Conservation (phyloP, 2,329 filamentous ascomycete genomes). For the Hirsutella minnesotensis region DNA sequence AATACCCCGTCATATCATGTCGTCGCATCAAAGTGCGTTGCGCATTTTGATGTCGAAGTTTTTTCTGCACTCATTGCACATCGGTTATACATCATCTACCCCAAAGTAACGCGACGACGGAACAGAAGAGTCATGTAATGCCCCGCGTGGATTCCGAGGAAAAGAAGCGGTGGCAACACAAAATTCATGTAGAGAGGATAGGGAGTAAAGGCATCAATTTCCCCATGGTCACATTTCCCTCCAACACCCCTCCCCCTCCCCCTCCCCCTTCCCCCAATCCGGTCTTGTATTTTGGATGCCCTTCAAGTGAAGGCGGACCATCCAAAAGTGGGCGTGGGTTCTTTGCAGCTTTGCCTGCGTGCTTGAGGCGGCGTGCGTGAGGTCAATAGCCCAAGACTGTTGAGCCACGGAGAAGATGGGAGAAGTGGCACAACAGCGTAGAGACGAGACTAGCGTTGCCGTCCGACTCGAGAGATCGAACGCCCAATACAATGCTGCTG, state of each 20-base stretch:
- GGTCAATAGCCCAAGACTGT: neutral
- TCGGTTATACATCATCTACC: slow-evolving; percentile 13
- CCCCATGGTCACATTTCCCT: slow-evolving; percentile 5
- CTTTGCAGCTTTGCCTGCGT: neutral
- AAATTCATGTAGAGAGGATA: slow-evolving; percentile 31
- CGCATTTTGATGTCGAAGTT: slow-evolving; percentile 7
- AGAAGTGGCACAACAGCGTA: too few species aligned
- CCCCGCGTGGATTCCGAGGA: slow-evolving; percentile 16
- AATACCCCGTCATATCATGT: slow-evolving; percentile 19
- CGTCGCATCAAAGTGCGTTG: slow-evolving; percentile 13
- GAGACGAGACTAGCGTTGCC: too few species aligned
- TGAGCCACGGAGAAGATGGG: neutral
- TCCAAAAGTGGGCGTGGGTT: slow-evolving; percentile 2
- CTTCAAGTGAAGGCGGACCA: slow-evolving; percentile 23
- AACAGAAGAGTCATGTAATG: slow-evolving; percentile 31
- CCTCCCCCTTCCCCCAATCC: slow-evolving; percentile 3
- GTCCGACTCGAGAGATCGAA: too few species aligned
- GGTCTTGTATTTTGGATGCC: slow-evolving; percentile 14
- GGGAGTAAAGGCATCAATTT: slow-evolving; percentile 22
- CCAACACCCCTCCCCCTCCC: slow-evolving; percentile 9
- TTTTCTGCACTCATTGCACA: neutral
- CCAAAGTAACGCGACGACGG: slow-evolving; percentile 16
- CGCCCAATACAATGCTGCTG: too few species aligned
- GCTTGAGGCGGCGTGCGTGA: neutral
- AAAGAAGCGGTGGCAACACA: slow-evolving; percentile 20